Conservation (phyloP, 441 rosid genomes). For the Euphorbia celastroides region DNA sequence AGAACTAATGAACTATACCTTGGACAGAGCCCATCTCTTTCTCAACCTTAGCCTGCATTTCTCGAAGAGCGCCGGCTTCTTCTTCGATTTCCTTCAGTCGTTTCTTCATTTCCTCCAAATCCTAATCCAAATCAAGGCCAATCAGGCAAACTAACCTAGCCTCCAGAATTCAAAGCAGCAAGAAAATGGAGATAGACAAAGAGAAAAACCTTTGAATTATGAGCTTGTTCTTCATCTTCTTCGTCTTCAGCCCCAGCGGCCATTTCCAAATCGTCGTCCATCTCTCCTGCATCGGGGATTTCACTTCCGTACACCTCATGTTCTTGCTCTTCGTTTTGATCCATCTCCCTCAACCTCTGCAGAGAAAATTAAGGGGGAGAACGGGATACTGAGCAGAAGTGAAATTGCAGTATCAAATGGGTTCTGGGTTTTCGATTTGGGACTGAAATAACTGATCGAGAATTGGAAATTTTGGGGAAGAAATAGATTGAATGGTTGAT, state of each 20-base stretch:
- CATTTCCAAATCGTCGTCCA: conserved; percentile 70
- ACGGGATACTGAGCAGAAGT: too few relatives aligned
- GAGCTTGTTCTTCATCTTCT: too few relatives aligned
- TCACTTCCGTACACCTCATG: conserved; percentile 96
- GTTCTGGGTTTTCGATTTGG: too few relatives aligned
- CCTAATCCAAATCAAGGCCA: conserved; percentile 32
- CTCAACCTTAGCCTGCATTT: conserved; percentile 97
- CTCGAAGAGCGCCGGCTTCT: conserved; percentile 93
- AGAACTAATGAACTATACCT: too few relatives aligned
- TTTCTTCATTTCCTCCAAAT: conserved; percentile 90
- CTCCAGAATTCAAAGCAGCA: too few relatives aligned
- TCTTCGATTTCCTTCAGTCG: conserved; percentile 94
- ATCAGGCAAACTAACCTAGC: not conserved
- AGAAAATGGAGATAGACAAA: not conserved
- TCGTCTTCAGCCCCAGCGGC: conserved; percentile 72
- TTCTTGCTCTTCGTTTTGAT: conserved; percentile 90
- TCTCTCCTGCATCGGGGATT: conserved; percentile 74
- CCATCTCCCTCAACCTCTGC: too few relatives aligned
- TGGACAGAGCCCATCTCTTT: conserved; percentile 89
- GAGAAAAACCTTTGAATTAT: conserved; percentile 49
- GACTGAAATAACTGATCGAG: too few relatives aligned
- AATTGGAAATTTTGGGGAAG: too few relatives aligned
- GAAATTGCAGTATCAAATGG: too few relatives aligned
- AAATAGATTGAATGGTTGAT: too few relatives aligned
- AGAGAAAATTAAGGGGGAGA: too few relatives aligned